phyloP scores from a whole-genome alignment of 2,329 filamentous ascomycete genomes.

The Stachybotrys chartarum region DNA sequence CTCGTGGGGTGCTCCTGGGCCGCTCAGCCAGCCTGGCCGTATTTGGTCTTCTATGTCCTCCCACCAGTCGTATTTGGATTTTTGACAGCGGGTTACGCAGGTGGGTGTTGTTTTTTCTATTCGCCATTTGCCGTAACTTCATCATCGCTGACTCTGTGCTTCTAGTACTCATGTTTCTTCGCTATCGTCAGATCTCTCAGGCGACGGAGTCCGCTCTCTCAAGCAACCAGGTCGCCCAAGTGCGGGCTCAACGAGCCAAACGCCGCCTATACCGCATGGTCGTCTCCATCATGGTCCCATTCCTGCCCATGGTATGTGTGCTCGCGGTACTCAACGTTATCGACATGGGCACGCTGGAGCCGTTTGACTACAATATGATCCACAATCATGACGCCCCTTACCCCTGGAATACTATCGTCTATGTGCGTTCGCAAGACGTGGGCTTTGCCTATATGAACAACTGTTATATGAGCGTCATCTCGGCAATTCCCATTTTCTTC shows the following conservation, averaged over 20 bases:
- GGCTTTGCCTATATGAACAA: conserved; percentile 34
- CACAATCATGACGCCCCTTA: conserved; percentile 28
- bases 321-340: conserved; percentile 34
- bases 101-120: conserved; percentile 26
- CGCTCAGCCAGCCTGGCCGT: conserved; percentile 39
- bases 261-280: conserved; percentile 50
- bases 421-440: conserved; percentile 32
- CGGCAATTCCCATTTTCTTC: conserved; percentile 38
- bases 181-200: conserved; percentile 39
- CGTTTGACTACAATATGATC: conserved; percentile 35
- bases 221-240: conserved; percentile 29
- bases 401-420: conserved; percentile 41
- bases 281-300: conserved; percentile 42
- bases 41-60: conserved; percentile 38
- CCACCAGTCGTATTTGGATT: conserved; percentile 37
- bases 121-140: too few relatives aligned
- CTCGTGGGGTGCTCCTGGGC: conserved; percentile 41
- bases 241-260: conserved; percentile 39
- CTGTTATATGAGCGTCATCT: conserved; percentile 41
- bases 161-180: conserved; percentile 37
- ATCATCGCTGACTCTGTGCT: neutral
- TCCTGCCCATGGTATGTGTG: conserved; percentile 39
- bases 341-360: conserved; percentile 14
- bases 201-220: conserved; percentile 30
- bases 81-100: conserved; percentile 36